Base-by-base conservation (phyloP, 768 basidiomycete species). In the Rhizopogon vulgaris region DNA sequence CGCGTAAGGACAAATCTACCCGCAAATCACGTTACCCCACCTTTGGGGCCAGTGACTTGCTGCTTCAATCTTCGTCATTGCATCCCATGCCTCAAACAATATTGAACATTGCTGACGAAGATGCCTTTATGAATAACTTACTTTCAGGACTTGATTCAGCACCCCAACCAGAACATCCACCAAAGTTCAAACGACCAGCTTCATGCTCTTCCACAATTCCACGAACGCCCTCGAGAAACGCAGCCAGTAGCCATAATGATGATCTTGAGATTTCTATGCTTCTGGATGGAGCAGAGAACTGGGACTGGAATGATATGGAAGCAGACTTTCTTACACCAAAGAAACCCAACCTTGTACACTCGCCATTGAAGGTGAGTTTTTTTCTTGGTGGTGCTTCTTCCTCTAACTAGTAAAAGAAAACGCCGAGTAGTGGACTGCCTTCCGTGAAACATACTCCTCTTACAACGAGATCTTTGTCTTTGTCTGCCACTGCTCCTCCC, bases 251-350 rank as follows among this genome's bases (percentile, higher is more conserved):
- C 36, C 22, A 24, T 8, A 57, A 28, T 24, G 28, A 48, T 53
- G 70, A 74, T 48, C 55, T 75, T 22, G 79, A 84, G 54, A 58
- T 84, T 28, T 61, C 68, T 2, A 60, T 67, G 3, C 71, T 87
- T 12, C 60, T 85, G n/a, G 78, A 83, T 27, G 87, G 84, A 0
- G 81, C 80, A 1, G 86, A 85, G 59, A 71, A 76, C 36, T 86
- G 85, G 83, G 83, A 89, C 56, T 82, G 84, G 78, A 72, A 78
- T 30, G 79, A 82, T 53, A 77, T 78, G 72, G 70, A 74, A 46
- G 63, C 69, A 0, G 78, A 80, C 53, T 73, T 74, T 28, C 54
- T 78, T 39, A 77, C 76, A 2, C 82, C 82, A 3, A 75, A 72
- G 52, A 83, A 79, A 51, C 70, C 72, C 30, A 62, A 62, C 2